phyloP scores from a whole-genome alignment of 2,329 filamentous ascomycete species.

The Elsinoe batatas region DNA sequence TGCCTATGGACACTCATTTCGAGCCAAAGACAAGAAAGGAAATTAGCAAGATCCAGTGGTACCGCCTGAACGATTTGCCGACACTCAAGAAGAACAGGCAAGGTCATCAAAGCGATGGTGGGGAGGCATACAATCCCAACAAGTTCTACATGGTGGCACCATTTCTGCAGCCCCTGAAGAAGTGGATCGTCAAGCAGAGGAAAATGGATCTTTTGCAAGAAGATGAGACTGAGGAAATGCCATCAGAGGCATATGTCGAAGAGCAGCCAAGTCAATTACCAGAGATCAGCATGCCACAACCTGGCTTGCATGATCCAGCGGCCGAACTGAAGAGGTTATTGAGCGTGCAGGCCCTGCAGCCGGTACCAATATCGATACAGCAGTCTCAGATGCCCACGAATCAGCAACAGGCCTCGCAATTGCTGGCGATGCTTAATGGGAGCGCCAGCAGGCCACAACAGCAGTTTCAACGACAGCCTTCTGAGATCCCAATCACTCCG shows the following conservation, averaged over 20 bases:
- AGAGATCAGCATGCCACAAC: constrained; percentile 2
- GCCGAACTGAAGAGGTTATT: constrained; percentile 43
- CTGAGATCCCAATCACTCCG: constrained; percentile 31
- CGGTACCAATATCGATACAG: constrained; percentile 29
- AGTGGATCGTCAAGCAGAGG: constrained; percentile 81
- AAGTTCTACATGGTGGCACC: constrained; percentile 99
- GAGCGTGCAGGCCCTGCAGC: constrained; percentile 28
- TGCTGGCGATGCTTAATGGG: constrained; percentile 47
- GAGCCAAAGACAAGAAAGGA: constrained; percentile 89
- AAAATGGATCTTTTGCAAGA: constrained; percentile 47
- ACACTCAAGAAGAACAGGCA: constrained; percentile 64
- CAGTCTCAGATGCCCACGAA: constrained; percentile 25
- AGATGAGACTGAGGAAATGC: constrained; percentile 14
- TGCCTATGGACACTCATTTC: constrained; percentile 79
- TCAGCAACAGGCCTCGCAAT: constrained; percentile 37
- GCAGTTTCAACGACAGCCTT: constrained; percentile 16
- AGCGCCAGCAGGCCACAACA: constrained; percentile 25
- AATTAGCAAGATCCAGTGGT: constrained; percentile 96
- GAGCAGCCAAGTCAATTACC: constrained; percentile 8
- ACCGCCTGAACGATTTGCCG: constrained; percentile 77
- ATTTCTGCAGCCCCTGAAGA: constrained; percentile 74
- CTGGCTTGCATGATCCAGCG: constrained; percentile 16
- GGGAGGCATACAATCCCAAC: constrained; percentile 55
- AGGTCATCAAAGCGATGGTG: constrained; percentile 45
- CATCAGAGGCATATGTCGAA: constrained; percentile 15